Percentiles rank a stretch among this genome's conserved stretches.
Conservation (phyloP, 768 basidiomycete genomes). For the Tricholoma sp. region DNA sequence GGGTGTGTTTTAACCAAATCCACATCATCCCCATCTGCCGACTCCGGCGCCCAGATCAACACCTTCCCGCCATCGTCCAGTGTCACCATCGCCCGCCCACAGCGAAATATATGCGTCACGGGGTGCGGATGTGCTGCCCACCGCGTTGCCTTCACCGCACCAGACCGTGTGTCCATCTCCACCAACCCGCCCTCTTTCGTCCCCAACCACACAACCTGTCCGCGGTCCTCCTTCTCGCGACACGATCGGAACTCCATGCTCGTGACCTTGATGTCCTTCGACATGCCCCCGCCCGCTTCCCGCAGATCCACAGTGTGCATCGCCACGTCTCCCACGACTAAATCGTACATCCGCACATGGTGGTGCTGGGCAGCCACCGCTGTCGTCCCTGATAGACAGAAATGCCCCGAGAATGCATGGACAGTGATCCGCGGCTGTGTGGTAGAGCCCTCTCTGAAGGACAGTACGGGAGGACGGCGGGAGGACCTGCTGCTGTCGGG, state of each 20-base stretch:
- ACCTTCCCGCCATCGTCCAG: slow-evolving; percentile 85
- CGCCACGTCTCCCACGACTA: slow-evolving; percentile 42
- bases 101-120: slow-evolving; percentile 71
- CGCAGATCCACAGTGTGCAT: slow-evolving; percentile 54
- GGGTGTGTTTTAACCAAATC: slow-evolving; percentile 44
- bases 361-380: slow-evolving; percentile 56
- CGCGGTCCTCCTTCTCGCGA: slow-evolving; percentile 39
- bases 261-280: slow-evolving; percentile 68
- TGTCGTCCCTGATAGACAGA: slow-evolving; percentile 51
- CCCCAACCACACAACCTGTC: slow-evolving; percentile 76
- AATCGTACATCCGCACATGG: slow-evolving; percentile 60
- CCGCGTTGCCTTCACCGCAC: slow-evolving; percentile 51
- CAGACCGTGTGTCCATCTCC: slow-evolving; percentile 73
- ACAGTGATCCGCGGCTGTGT: slow-evolving; percentile 51
- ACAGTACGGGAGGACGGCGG: slow-evolving; percentile 41
- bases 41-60: slow-evolving; percentile 60
- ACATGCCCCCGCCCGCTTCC: slow-evolving; percentile 34
- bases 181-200: slow-evolving; percentile 86
- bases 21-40: slow-evolving; percentile 35
- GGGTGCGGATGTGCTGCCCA: slow-evolving; percentile 59
- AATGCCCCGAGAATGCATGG: slow-evolving; percentile 50
- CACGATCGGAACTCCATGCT: slow-evolving; percentile 74
- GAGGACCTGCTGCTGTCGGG: slow-evolving; percentile 71
- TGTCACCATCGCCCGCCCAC: slow-evolving; percentile 66
- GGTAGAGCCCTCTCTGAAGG: slow-evolving; percentile 30